These are phyloP conservation scores for Fusarium robinianum DNA, from an alignment of 2,329 filamentous ascomycete species.

Conservation along the genomic window DNA sequence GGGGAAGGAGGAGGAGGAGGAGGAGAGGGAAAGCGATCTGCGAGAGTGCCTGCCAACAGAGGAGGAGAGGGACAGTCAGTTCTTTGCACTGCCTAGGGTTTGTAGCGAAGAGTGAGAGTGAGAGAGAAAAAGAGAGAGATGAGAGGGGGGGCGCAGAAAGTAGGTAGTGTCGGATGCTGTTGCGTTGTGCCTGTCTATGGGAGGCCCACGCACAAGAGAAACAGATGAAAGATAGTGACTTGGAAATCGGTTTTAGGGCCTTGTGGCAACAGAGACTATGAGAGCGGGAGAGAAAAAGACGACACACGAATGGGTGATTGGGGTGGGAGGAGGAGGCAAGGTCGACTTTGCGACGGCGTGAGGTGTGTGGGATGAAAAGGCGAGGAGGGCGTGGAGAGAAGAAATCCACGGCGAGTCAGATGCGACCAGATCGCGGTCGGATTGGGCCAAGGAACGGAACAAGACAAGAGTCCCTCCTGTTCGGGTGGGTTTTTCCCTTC, in stretches of 20 bases:
- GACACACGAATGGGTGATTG: slow-evolving; percentile 1
- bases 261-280: neutral
- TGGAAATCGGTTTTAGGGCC: no score
- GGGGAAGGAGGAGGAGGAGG: slow-evolving; percentile 27
- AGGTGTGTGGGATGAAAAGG: slow-evolving; percentile 17
- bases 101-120: neutral
- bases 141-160: slow-evolving; percentile 1
- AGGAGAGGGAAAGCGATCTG: no score
- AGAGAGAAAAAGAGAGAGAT: neutral
- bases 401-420: slow-evolving; percentile 29
- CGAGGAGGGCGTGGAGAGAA: slow-evolving; percentile 24
- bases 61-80: slow-evolving; percentile 11
- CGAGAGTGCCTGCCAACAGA: slow-evolving; percentile 35
- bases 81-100: no score
- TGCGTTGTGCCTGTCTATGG: no score
- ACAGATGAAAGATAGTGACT: no score
- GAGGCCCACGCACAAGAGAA: no score
- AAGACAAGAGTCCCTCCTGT: slow-evolving; percentile 23
- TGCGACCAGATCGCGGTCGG: slow-evolving; percentile 26
- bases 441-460: slow-evolving; percentile 25
- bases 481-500: slow-evolving; percentile 13
- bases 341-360: slow-evolving; percentile 2
- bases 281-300: neutral
- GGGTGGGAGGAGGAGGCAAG: slow-evolving; percentile 4
- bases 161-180: no score